A percentile compares a stretch with the other conserved stretches of the same genome.
Conservation (phyloP, 2,329 filamentous ascomycete species). For the Lasiodiplodia citricola region DNA sequence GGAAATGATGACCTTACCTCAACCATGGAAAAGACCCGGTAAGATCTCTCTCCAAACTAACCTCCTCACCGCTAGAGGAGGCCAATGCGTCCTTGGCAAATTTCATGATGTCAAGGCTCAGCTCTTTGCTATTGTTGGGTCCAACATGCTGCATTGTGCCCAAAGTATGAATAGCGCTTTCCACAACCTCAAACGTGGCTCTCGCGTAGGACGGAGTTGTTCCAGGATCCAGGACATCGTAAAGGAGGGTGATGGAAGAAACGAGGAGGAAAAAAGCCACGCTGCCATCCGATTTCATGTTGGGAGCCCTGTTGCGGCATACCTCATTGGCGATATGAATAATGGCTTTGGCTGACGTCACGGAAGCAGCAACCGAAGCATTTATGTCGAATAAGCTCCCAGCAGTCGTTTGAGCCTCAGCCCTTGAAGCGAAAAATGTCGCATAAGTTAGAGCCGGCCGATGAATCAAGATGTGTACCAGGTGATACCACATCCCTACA, state of each 20-base stretch:
- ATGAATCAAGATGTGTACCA: conserved; percentile 1
- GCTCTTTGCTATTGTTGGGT: conserved; percentile 1
- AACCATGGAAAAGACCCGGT: conserved; percentile 2
- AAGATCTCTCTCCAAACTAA: neutral
- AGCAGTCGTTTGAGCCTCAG: neutral
- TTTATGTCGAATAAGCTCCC: neutral
- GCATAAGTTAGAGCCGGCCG: conserved; percentile 2
- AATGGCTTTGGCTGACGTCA: neutral
- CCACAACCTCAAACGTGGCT: conserved; percentile 1
- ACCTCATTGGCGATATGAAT: neutral
- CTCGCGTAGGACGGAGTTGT: neutral
- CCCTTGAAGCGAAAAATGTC: neutral
- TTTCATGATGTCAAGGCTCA: conserved; percentile 15
- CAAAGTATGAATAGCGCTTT: neutral
- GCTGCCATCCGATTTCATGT: neutral
- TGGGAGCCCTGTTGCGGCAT: neutral
- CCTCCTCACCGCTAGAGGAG: neutral
- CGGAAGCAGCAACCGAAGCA: neutral
- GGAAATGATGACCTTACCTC: neutral
- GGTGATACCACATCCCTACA: neutral
- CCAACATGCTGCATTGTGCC: conserved; percentile 3
- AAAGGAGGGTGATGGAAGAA: neutral
- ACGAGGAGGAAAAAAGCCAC: neutral
- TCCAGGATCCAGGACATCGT: conserved; percentile 1
- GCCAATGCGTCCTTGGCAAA: conserved; percentile 3